Conservation (phyloP, 208 protist genomes). For the Leishmania tropica region DNA sequence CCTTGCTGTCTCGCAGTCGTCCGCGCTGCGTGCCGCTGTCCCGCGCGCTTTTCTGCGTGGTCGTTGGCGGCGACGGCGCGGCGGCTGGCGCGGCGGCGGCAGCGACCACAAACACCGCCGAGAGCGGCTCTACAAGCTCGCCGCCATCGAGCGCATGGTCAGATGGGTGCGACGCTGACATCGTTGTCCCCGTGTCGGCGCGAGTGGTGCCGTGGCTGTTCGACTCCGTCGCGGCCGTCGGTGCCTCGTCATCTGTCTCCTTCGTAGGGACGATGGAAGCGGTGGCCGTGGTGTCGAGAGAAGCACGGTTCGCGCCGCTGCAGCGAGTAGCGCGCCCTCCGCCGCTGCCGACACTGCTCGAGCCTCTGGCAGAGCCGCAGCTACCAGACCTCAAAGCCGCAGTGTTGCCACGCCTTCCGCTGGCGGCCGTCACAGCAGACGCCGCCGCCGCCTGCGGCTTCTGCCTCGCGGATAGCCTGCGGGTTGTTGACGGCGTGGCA, state of each 20-base stretch:
- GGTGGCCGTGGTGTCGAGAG: neutral
- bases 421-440: neutral
- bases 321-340: neutral
- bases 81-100: neutral
- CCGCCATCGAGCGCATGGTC: conserved; percentile 19
- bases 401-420: neutral
- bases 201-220: neutral
- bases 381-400: neutral
- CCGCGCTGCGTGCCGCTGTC: neutral
- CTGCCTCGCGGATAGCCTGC: neutral
- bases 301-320: neutral
- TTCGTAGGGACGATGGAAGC: neutral
- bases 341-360: neutral
- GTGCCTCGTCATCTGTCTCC: neutral
- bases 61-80: neutral
- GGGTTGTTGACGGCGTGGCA: neutral
- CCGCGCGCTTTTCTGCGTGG: neutral
- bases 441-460: neutral
- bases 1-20: conserved; percentile 3
- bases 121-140: conserved; percentile 21
- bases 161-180: neutral
- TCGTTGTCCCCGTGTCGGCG: neutral
- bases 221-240: neutral
- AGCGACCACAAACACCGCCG: neutral
- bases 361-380: neutral